Evolutionary conservation across 163 green algal genomes (phyloP), one percentile per base, ranked within the genome.

Genomic region (Volvox carteri): DNA sequence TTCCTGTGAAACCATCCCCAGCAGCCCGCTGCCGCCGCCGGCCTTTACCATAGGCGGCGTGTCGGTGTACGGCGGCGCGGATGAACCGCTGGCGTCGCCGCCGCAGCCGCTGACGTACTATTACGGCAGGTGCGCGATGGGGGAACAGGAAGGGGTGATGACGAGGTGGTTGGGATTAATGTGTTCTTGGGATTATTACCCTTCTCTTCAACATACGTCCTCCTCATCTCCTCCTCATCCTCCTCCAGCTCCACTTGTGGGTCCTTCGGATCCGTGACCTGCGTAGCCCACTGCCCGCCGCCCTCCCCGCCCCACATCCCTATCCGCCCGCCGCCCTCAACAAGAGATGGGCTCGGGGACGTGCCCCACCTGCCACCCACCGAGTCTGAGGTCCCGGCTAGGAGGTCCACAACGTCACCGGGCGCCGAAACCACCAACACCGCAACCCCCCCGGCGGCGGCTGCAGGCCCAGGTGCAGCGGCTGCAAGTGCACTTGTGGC

Each of bases 121-220:
- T 67, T 87, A 87, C 80, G 65, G 80, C 80, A 58, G 80, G 80
- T 80, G 65, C 30, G 58, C 5, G n/a, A n/a, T n/a, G n/a, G n/a
- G n/a, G n/a, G n/a, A n/a, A n/a, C n/a, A n/a, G n/a, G n/a, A n/a
- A n/a, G n/a, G n/a, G n/a, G n/a, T n/a, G n/a, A n/a, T n/a, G n/a
- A n/a, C n/a, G n/a, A n/a, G n/a, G n/a, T n/a, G n/a, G n/a, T n/a
- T n/a, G n/a, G n/a, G n/a, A n/a, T n/a, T n/a, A n/a, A n/a, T n/a
- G n/a, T n/a, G n/a, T n/a, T n/a, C n/a, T n/a, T n/a, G n/a, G n/a
- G n/a, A n/a, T n/a, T n/a, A n/a, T n/a, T n/a, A n/a, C n/a, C n/a
- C n/a, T n/a, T n/a, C n/a, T n/a, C n/a, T n/a, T n/a, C n/a, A n/a
- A n/a, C n/a, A n/a, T n/a, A n/a, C n/a, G n/a, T n/a, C n/a, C n/a